Evolutionary conservation across 1,284 basidiomycete species (phyloP).

Genomic region (Thelephora terrestris): DNA sequence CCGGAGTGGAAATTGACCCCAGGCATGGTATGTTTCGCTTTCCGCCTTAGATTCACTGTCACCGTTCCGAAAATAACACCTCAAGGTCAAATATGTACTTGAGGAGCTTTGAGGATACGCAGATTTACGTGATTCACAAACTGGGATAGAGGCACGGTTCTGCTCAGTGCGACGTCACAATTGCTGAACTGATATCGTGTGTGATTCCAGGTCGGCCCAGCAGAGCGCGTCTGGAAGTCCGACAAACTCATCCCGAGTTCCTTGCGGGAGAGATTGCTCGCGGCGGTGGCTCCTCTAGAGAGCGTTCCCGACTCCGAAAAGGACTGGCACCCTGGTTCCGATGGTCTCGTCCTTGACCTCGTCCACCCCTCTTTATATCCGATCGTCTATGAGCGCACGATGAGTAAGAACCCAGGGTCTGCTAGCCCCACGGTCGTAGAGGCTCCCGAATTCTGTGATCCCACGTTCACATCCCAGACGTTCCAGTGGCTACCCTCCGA

Average conservation of each 20-base stretch:
- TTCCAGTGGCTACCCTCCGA: constrained; percentile 13
- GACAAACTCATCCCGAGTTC: background rate
- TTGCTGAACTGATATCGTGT: too few relatives aligned
- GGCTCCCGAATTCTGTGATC: background rate
- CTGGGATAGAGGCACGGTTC: too few relatives aligned
- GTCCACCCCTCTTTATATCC: constrained; percentile 8
- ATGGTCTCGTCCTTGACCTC: constrained; percentile 13
- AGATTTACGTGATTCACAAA: constrained; percentile 27
- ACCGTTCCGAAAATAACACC: too few relatives aligned
- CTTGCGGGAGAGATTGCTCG: background rate
- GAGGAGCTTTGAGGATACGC: constrained; percentile 41
- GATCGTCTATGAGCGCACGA: constrained; percentile 5
- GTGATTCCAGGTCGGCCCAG: constrained; percentile 12
- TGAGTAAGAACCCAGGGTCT: background rate
- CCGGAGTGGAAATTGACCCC: too few relatives aligned
- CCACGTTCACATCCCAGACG: background rate
- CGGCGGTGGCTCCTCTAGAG: constrained; percentile 2
- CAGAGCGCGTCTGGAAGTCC: constrained; percentile 45
- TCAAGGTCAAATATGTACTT: constrained; percentile 35
- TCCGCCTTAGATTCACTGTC: constrained; percentile 22
- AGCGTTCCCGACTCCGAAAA: constrained; percentile 8
- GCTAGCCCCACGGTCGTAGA: background rate
- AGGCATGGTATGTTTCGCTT: too few relatives aligned
- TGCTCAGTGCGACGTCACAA: too few relatives aligned
- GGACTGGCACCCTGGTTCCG: constrained; percentile 17